Percentiles rank a stretch among this genome's conserved stretches.
phyloP scores from a whole-genome alignment of 2,329 filamentous ascomycete genomes.

The Colletotrichum filicis region DNA sequence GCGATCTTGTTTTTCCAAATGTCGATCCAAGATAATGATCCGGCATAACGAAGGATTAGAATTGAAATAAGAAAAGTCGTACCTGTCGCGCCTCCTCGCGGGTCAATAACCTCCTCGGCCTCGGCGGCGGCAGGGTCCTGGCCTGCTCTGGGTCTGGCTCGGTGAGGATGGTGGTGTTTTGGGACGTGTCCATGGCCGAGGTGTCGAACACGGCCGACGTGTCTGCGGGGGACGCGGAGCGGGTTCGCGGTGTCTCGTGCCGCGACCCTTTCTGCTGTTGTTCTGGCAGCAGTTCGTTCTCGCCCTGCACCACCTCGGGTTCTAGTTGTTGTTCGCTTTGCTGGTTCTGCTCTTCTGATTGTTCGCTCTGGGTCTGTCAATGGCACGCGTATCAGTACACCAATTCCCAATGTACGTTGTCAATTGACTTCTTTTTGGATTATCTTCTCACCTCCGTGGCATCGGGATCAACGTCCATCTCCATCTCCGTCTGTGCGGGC shows the following conservation, averaged over 20 bases:
- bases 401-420: neutral
- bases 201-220: conserved; percentile 62
- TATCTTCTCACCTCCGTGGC: conserved; percentile 12
- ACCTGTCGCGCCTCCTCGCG: conserved; percentile 66
- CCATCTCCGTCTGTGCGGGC: conserved; percentile 7
- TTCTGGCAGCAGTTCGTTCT: neutral
- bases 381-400: conserved; percentile 1
- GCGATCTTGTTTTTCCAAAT: too few species aligned
- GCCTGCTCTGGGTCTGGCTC: conserved; percentile 53
- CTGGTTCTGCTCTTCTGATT: neutral
- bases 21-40: too few species aligned
- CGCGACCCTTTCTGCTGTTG: neutral
- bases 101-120: conserved; percentile 49
- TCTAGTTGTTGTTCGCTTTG: conserved; percentile 7
- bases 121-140: conserved; percentile 34
- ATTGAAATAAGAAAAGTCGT: conserved; percentile 29
- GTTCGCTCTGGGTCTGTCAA: conserved; percentile 1
- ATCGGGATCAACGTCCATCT: neutral
- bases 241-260: conserved; percentile 1
- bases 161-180: conserved; percentile 58
- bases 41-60: too few species aligned
- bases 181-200: conserved; percentile 58
- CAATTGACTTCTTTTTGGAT: neutral
- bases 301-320: neutral
- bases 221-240: conserved; percentile 44